phyloP scores from a whole-genome alignment of 176 grass and related monocot species.

The Ampelocalamus luodianensis region DNA sequence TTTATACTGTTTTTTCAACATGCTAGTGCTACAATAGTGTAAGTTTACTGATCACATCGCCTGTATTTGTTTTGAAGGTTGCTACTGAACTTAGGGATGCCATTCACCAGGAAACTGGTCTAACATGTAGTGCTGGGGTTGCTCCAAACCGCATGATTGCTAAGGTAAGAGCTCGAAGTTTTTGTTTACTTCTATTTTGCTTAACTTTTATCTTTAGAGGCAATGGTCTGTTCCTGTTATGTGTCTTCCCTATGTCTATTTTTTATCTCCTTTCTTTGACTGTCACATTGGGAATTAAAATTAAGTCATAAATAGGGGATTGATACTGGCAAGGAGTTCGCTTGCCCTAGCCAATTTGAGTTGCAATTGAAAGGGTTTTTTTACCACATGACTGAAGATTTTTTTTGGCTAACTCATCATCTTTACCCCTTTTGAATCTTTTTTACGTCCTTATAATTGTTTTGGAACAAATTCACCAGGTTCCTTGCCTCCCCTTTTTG shows the following conservation, averaged over 20 bases:
- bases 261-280: slow-evolving; percentile 7
- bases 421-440: not conserved
- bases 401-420: slow-evolving; percentile 22
- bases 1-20: slow-evolving; percentile 6
- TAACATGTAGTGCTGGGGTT: slow-evolving; percentile 95
- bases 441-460: not conserved
- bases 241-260: not conserved
- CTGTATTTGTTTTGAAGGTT: slow-evolving; percentile 59
- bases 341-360: not conserved
- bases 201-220: slow-evolving; percentile 1
- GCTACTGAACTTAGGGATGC: slow-evolving; percentile 79
- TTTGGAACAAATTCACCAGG: not conserved
- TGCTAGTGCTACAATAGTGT: slow-evolving; percentile 14
- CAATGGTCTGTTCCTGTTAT: not conserved
- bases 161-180: slow-evolving; percentile 58
- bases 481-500: not conserved
- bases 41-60: slow-evolving; percentile 28
- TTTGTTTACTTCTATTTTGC: not conserved
- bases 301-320: slow-evolving; percentile 17
- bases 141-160: slow-evolving; percentile 93
- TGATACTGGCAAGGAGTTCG: not conserved
- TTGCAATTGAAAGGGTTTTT: not conserved
- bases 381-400: not conserved
- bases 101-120: slow-evolving; percentile 82
- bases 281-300: slow-evolving; percentile 2